Evolutionary conservation across 1,139 yeast species (phyloP).

Genomic region (Nakaseomyces nivariensis): DNA sequence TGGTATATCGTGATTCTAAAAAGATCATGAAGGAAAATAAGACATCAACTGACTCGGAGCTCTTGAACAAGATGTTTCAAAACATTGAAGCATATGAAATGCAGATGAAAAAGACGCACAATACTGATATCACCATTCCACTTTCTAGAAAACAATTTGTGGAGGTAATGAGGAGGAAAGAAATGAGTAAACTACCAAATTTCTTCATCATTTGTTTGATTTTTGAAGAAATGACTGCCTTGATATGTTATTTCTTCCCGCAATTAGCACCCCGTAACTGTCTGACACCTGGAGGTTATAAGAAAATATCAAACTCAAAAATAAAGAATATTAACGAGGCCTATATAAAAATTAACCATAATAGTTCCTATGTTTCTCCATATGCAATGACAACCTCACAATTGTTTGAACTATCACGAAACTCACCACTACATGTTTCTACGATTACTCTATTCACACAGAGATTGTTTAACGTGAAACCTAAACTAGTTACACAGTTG

Average conservation of each 20-base stretch:
- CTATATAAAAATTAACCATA: neutral
- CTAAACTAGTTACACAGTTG: slow-evolving; percentile 13
- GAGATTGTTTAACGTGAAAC: slow-evolving; percentile 10
- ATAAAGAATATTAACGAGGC: neutral
- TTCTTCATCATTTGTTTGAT: slow-evolving; percentile 16
- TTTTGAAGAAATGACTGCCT: slow-evolving; percentile 24
- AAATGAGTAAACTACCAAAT: slow-evolving; percentile 24
- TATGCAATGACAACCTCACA: slow-evolving; percentile 4
- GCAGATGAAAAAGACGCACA: slow-evolving; percentile 3
- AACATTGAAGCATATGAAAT: slow-evolving; percentile 17
- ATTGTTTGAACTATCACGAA: neutral
- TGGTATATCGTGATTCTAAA: slow-evolving; percentile 12
- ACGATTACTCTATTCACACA: slow-evolving; percentile 15
- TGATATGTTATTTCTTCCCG: slow-evolving; percentile 24
- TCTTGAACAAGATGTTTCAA: neutral
- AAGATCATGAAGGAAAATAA: neutral
- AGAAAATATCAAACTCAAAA: slow-evolving; percentile 13
- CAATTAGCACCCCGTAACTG: slow-evolving; percentile 24
- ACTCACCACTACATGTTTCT: slow-evolving; percentile 8
- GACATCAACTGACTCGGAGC: neutral
- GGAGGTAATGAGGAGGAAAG: slow-evolving; percentile 18
- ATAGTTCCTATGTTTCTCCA: slow-evolving; percentile 4
- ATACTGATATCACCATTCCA: slow-evolving; percentile 5
- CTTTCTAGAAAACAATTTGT: slow-evolving; percentile 18
- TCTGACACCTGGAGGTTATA: slow-evolving; percentile 21